A percentile compares a stretch with the other conserved stretches of the same genome.
Evolutionary conservation across 768 basidiomycete species (phyloP).

Genomic region (Boletus rubroflammeus): DNA sequence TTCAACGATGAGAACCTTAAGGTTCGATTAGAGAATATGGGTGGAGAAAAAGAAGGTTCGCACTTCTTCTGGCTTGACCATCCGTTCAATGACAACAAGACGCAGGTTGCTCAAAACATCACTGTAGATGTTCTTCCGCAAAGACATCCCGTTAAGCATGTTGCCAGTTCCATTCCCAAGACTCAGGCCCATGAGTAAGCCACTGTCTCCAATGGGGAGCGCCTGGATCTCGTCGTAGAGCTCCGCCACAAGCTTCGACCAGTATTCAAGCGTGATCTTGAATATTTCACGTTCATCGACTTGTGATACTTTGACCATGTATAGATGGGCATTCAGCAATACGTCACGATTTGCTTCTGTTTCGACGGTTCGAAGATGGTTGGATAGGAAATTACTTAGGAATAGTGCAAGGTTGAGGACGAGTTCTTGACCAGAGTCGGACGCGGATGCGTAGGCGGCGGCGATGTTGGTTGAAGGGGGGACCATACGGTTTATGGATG

Average conservation of each 20-base stretch:
- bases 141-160: constrained; percentile 71
- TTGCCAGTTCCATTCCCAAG: constrained; percentile 61
- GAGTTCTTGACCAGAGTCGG: constrained; percentile 93
- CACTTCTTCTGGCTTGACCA: constrained; percentile 99
- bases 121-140: constrained; percentile 92
- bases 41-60: constrained; percentile 14
- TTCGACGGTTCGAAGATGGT: constrained; percentile 92
- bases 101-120: constrained; percentile 93
- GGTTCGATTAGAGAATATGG: constrained; percentile 6
- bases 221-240: constrained; percentile 97
- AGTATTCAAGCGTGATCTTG: constrained; percentile 99
- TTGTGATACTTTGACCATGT: constrained; percentile 97
- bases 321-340: constrained; percentile 92
- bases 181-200: constrained; percentile 86
- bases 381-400: constrained; percentile 92
- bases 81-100: constrained; percentile 94
- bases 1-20: constrained; percentile 96
- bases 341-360: constrained; percentile 87
- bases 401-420: constrained; percentile 97
- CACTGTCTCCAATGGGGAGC: constrained; percentile 81
- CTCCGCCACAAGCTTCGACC: constrained; percentile 92
- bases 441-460: constrained; percentile 83
- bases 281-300: constrained; percentile 99
- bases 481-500: constrained; percentile 93
- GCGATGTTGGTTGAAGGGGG: constrained; percentile 94